Conservation (phyloP, 495 filamentous ascomycete genomes). For the Endocarpon pusillum region DNA sequence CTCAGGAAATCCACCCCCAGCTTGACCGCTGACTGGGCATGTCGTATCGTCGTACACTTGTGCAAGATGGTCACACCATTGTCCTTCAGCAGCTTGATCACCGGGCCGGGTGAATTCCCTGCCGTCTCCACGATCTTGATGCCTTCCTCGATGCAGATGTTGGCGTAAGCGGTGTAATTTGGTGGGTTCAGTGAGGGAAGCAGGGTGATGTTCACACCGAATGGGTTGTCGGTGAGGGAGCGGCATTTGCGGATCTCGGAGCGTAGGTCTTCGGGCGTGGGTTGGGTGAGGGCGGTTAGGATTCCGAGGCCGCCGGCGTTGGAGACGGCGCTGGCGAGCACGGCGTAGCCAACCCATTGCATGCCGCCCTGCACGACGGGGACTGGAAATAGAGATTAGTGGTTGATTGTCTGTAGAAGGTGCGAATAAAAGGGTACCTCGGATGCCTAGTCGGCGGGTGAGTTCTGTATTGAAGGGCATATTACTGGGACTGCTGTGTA, state of each 20-base stretch:
- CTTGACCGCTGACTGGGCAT: slow-evolving; percentile 82
- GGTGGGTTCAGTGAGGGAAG: slow-evolving; percentile 79
- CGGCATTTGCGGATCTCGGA: slow-evolving; percentile 81
- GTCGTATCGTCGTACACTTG: slow-evolving; percentile 94
- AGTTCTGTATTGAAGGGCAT: slow-evolving; percentile 93
- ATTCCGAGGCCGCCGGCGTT: slow-evolving; percentile 92
- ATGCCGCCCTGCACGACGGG: slow-evolving; percentile 97
- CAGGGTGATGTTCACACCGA: slow-evolving; percentile 92
- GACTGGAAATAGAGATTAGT: slow-evolving; percentile 37
- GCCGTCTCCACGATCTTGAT: slow-evolving; percentile 93
- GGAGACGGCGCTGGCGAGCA: slow-evolving; percentile 82
- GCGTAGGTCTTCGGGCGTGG: slow-evolving; percentile 79
- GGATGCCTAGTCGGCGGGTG: slow-evolving; percentile 77
- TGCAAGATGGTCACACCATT: slow-evolving; percentile 68
- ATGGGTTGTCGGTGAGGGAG: slow-evolving; percentile 72
- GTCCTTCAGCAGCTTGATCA: slow-evolving; percentile 77
- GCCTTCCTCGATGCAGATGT: slow-evolving; percentile 83
- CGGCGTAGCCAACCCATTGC: slow-evolving; percentile 83
- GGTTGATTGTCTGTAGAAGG: slow-evolving; percentile 6
- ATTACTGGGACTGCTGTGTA: too few relatives aligned
- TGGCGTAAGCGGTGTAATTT: slow-evolving; percentile 83
- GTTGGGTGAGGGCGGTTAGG: slow-evolving; percentile 84
- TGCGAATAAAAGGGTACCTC: slow-evolving; percentile 32
- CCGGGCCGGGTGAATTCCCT: slow-evolving; percentile 81
- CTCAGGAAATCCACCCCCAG: slow-evolving; percentile 91